phyloP scores from a whole-genome alignment of 2,329 filamentous ascomycete species.

The Rhexocercosporidium sp. region DNA sequence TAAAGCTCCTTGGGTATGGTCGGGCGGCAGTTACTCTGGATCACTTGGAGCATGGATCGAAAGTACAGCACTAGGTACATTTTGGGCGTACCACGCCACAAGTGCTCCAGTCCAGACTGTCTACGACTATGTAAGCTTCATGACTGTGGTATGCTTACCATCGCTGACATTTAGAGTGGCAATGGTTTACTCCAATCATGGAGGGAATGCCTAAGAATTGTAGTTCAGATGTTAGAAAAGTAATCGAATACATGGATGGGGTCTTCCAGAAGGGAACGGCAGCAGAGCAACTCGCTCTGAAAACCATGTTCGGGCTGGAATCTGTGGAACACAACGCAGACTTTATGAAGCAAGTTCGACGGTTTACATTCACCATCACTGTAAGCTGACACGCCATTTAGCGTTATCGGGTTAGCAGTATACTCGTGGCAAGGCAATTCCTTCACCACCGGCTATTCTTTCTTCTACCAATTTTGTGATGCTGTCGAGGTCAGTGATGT shows the following conservation, averaged over 20 bases:
- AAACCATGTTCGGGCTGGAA: slow-evolving; percentile 56
- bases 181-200: slow-evolving; percentile 62
- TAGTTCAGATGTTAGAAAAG: slow-evolving; percentile 55
- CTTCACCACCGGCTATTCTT: slow-evolving; percentile 54
- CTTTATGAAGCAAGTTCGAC: slow-evolving; percentile 25
- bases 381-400: too few species aligned
- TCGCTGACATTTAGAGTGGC: slow-evolving; percentile 45
- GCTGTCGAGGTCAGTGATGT: slow-evolving; percentile 43
- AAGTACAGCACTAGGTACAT: slow-evolving; percentile 56
- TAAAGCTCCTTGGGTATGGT: slow-evolving; percentile 60
- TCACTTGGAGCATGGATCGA: slow-evolving; percentile 61
- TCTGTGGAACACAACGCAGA: slow-evolving; percentile 52
- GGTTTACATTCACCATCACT: too few species aligned
- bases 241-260: slow-evolving; percentile 61
- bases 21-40: slow-evolving; percentile 62
- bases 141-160: too few species aligned
- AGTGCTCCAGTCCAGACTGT: slow-evolving; percentile 61
- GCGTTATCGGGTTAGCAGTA: too few species aligned
- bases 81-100: slow-evolving; percentile 64
- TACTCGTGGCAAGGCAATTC: too few species aligned
- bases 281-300: slow-evolving; percentile 50
- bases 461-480: slow-evolving; percentile 51
- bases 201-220: slow-evolving; percentile 64
- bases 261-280: slow-evolving; percentile 50
- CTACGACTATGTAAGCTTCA: slow-evolving; percentile 49